Base-by-base conservation (phyloP, 2,329 filamentous ascomycete genomes). In the Lasiodiplodia gonubiensis region DNA sequence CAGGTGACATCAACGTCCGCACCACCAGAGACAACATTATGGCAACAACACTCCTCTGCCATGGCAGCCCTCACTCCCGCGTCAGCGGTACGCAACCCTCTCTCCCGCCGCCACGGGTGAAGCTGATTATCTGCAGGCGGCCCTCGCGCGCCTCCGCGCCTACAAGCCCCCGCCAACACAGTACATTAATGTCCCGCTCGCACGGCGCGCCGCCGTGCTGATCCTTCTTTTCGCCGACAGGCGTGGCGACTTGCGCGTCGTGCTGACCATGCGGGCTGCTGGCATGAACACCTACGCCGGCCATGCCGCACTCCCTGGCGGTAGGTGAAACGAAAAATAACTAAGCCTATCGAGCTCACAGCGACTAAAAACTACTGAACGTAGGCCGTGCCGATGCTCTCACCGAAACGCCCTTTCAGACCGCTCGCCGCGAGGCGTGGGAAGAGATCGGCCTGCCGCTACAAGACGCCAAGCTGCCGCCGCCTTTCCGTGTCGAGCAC, bases 401-500 rank as follows among this genome's bases (percentile, higher is more conserved):
- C 11, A 68, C 76, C 10, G 88, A 90, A 76, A 85, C 83, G 1
- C 80, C 83, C 80, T 92, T 92, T 78, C 86, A 94, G 74, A 96
- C 94, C 63, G 93, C 94, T 10, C 88, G 94, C 25, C 88, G 94
- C 70, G 94, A 98, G 83, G 94, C 94, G 0, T 91, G 87, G 77
- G 94, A 98, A 78, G 94, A 98, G 78, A 97, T 98, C 71, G 94
- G 94, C 1, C 88, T 98, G 2, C 92, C 94, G 1, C 84, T 90
- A 74, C 2, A 3, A 1, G 88, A 93, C 74, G 73, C 77, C 67
- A 86, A 87, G 68, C 85, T 97, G 35, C 92, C 92, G 1, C 81
- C 83, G 14, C 92, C 92, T 0, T 97, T 97, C 80, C 85, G 85
- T 66, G 90, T 98, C 71, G 94, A 97, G 80, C 90, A 95, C 74